phyloP scores from a whole-genome alignment of 169 alveolate genomes.

The Cystoisospora suis region DNA sequence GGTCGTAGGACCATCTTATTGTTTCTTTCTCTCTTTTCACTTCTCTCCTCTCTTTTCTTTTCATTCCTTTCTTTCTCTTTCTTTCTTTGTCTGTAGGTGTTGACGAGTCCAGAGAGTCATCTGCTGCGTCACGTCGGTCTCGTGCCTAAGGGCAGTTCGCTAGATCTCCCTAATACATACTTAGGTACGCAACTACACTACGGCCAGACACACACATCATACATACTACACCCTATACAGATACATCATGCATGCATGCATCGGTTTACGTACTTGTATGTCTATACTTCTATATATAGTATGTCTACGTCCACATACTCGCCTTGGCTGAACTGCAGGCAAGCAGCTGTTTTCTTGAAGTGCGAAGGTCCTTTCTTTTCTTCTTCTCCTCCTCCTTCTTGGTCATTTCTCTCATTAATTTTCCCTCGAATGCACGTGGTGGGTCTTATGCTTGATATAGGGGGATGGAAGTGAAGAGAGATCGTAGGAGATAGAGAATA shows the following conservation, averaged over 20 bases:
- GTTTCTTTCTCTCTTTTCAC: background rate
- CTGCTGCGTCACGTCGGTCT: background rate
- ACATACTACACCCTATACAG: background rate
- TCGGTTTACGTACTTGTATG: background rate
- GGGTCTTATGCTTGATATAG: background rate
- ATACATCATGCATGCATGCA: background rate
- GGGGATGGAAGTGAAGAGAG: background rate
- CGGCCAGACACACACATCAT: background rate
- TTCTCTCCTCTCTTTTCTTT: background rate
- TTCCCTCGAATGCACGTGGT: background rate
- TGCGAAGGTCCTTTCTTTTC: background rate
- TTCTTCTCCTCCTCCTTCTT: background rate
- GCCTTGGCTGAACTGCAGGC: background rate
- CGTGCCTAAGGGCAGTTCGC: background rate
- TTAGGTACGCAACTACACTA: background rate
- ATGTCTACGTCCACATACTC: background rate
- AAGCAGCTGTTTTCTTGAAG: background rate
- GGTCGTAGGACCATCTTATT: background rate
- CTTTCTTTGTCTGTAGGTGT: background rate
- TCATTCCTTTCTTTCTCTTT: no score
- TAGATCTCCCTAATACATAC: background rate
- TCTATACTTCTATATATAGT: background rate
- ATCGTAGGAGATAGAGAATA: background rate
- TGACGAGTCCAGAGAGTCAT: conserved; percentile 11
- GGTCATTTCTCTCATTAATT: background rate